Base-by-base conservation (phyloP, 345 rosid species). In the Camelina neglecta region DNA sequence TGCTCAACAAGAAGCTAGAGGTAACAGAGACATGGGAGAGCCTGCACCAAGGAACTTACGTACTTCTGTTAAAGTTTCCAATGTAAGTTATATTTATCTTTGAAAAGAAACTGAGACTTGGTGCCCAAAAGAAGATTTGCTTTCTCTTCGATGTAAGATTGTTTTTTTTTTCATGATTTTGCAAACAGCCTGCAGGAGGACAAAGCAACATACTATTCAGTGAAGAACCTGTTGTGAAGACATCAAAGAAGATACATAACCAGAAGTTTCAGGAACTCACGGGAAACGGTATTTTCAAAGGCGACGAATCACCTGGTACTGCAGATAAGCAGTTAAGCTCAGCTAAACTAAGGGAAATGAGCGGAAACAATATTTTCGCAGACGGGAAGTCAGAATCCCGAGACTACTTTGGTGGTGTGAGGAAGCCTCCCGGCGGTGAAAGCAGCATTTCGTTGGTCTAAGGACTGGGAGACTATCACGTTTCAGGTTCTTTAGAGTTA, bases 361-460 rank as follows among this genome's bases (percentile, higher is more conserved):
- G 92, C 0, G 97, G 97, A 75, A 88, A 66, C 65, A 71, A 90
- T 82, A 92, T 92, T 7, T 92, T 92, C 65, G 80, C 97, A 3
- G 97, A 92, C 24, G 96, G 89, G 26, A 90, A 90, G 83, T 86
- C 67, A 10, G 96, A 88, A 73, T 81, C 87, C 31, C 74, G 96
- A 23, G 96, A 88, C 75, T 90, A 82, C 73, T 73, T 87, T 29
- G 93, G 96, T 2, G 97, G 97, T 6, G 89, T 86, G 23, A 90
- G 93, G 73, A 87, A 90, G 83, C 96, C 97, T 47, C 96, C 97
- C 0, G 97, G 97, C 2, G 97, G 97, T 5, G 96, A 92, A 81
- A 92, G 97, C 85, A 92, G 89, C 92, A 90, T 92, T 59, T 71
- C 81, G 1, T 20, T 77, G 56, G 81, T 77, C 48, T 77, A 71